phyloP scores from a whole-genome alignment of 352 stramenopile genomes.

The Globisporangium spiculum region DNA sequence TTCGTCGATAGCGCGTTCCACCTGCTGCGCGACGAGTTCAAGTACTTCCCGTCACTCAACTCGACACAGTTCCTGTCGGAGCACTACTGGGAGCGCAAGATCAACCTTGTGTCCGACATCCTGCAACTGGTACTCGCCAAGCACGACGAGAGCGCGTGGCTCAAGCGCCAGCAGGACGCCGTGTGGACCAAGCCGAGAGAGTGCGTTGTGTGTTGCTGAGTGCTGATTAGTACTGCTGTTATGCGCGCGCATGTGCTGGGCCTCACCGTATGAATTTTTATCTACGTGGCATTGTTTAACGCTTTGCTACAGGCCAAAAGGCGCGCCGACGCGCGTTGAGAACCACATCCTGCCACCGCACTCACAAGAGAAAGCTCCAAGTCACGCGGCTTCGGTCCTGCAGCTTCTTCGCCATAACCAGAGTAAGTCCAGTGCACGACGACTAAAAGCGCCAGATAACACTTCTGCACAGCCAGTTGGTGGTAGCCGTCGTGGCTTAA shows the following conservation, averaged over 20 bases:
- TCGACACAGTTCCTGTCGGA: slow-evolving; percentile 57
- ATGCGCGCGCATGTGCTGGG: no score
- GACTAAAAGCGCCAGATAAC: background rate
- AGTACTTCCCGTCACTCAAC: slow-evolving; percentile 63
- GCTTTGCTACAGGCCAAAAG: slow-evolving; percentile 12
- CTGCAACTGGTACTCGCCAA: slow-evolving; percentile 44
- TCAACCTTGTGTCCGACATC: slow-evolving; percentile 57
- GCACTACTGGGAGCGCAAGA: slow-evolving; percentile 58
- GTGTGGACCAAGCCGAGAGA: slow-evolving; percentile 51
- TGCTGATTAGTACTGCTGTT: no score
- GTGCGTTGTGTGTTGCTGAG: slow-evolving; percentile 9
- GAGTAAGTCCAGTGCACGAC: background rate
- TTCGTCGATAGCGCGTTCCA: slow-evolving; percentile 77
- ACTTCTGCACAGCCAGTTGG: background rate
- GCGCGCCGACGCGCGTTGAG: slow-evolving; percentile 24
- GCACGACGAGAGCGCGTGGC: slow-evolving; percentile 40
- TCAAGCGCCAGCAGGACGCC: slow-evolving; percentile 41
- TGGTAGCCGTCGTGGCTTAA: background rate
- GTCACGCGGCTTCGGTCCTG: slow-evolving; percentile 34
- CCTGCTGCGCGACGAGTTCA: slow-evolving; percentile 69
- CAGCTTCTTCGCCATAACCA: slow-evolving; percentile 26
- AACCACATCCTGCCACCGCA: slow-evolving; percentile 38
- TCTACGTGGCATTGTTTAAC: no score
- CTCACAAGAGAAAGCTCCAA: slow-evolving; percentile 8
- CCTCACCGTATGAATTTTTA: no score